Evolutionary conservation across 1,284 basidiomycete genomes (phyloP), one percentile per base, ranked within the genome.

Genomic region (Microstroma glucosiphilum): DNA sequence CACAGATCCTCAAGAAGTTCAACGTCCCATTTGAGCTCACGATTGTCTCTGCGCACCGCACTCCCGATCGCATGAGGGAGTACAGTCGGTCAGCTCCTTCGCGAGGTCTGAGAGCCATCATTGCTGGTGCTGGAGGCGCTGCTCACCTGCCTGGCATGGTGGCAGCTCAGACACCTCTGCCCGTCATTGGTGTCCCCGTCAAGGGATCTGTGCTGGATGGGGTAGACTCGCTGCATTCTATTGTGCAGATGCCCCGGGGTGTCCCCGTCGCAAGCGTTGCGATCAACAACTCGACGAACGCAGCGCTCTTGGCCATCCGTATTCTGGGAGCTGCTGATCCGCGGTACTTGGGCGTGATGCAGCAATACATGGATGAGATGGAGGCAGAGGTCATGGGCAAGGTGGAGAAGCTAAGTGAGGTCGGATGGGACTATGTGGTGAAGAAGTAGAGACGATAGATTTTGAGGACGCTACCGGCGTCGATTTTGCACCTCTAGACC

Each of bases 191-290:
- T 30, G 94, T 99, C 0, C 94, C 94, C 1, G 93, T 99, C 61
- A 96, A 94, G 79, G 93, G 91, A 13, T 92, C 90, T 79, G 86
- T 88, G 0, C 83, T 98, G 23, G 94, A 96, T 80, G 94, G 94
- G 4, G 92, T 98, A 0, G 94, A 98, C 81, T 92, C 91, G 23
- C 81, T 99, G 69, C 88, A 96, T 80, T 93, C 90, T 77, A 98
- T 99, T 71, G 91, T 99, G 12, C 94, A 98, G 82, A 99, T 99
- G 94, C 94, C 94, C 89, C 86, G 94, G 55, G 96, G 94, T 25
- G 90, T 98, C 65, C 94, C 94, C 1, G 92, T 96, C 8, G 94
- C 96, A 1, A 96, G 93, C 1, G 92, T 97, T 11, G 94, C 93
- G 1, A 97, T 98, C 80, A 93, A 94, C 81, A 96, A 96, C 78